These are phyloP conservation scores for Rusavskia elegans DNA, from an alignment of 495 filamentous ascomycete species.

Conservation along the genomic window DNA sequence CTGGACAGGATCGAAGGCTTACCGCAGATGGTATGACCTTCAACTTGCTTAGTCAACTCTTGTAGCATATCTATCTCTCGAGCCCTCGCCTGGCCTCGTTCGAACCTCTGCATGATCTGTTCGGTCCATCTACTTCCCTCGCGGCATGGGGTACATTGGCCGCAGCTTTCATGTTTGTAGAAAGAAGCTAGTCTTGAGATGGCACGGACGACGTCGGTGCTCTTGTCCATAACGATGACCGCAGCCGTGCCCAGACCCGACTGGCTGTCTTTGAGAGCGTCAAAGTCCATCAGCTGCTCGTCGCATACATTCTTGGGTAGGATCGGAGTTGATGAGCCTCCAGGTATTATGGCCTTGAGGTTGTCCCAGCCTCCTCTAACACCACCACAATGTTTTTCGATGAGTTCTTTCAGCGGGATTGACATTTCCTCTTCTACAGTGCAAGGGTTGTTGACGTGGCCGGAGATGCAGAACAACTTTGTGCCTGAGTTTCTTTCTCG, in stretches of 20 bases:
- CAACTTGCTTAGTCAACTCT: conserved; percentile 97
- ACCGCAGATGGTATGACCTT: conserved; percentile 97
- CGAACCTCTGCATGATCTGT: conserved; percentile 94
- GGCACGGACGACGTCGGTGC: conserved; percentile 81
- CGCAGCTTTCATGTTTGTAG: conserved; percentile 96
- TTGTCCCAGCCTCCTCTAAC: conserved; percentile 97
- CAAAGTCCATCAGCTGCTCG: conserved; percentile 96
- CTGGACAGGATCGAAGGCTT: conserved; percentile 11
- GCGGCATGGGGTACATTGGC: conserved; percentile 95
- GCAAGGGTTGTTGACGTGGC: conserved; percentile 95
- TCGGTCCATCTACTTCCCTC: conserved; percentile 97
- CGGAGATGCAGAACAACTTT: conserved; percentile 97
- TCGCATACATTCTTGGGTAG: conserved; percentile 77
- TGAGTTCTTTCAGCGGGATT: conserved; percentile 83
- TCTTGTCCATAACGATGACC: conserved; percentile 98
- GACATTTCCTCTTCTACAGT: conserved; percentile 99
- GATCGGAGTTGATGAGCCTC: conserved; percentile 91
- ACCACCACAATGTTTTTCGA: conserved; percentile 94
- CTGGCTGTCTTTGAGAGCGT: conserved; percentile 93
- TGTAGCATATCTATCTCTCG: conserved; percentile 99
- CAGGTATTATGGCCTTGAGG: conserved; percentile 84
- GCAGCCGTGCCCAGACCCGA: conserved; percentile 95
- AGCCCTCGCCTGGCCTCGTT: conserved; percentile 71
- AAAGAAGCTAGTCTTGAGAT: conserved; percentile 87
- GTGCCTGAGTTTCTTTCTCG: conserved; percentile 92